Evolutionary conservation across 2,329 filamentous ascomycete genomes (phyloP).

Genomic region (Phoma herbarum): DNA sequence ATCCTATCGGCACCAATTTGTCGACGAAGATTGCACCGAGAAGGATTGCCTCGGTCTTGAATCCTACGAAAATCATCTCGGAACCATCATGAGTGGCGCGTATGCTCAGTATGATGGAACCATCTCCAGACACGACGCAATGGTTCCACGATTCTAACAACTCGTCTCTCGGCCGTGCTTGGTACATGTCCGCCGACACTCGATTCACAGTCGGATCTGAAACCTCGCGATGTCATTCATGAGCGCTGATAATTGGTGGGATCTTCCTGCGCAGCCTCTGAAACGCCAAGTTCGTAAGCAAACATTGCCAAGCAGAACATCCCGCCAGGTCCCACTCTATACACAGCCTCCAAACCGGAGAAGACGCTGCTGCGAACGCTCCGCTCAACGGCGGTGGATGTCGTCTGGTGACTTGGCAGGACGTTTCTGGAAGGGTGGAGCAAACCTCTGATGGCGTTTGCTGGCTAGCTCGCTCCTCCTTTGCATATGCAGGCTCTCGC

Average conservation of each 20-base stretch:
- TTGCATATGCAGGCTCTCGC: constrained; percentile 3
- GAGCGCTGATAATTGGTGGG: not conserved
- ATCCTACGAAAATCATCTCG: not conserved
- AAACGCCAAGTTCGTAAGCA: constrained; percentile 16
- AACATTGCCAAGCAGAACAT: constrained; percentile 36
- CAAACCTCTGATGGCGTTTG: not conserved
- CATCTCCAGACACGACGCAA: not conserved
- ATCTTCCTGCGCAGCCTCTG: not conserved
- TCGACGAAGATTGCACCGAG: not conserved
- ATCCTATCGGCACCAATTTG: not conserved
- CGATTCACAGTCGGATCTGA: not conserved
- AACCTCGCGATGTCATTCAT: not conserved
- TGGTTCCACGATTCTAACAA: not conserved
- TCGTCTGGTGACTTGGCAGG: constrained; percentile 9
- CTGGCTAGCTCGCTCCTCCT: constrained; percentile 3
- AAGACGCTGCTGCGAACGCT: constrained; percentile 1
- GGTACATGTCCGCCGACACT: not conserved
- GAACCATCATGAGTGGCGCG: not conserved
- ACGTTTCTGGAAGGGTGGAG: constrained; percentile 9
- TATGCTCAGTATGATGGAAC: not conserved
- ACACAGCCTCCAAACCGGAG: constrained; percentile 7
- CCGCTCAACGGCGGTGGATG: constrained; percentile 9
- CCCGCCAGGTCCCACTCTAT: constrained; percentile 44
- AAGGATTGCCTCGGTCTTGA: not conserved
- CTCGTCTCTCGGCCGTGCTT: not conserved